Conservation (phyloP, 2,329 filamentous ascomycete genomes). For the Ascochyta clinopodiicola region DNA sequence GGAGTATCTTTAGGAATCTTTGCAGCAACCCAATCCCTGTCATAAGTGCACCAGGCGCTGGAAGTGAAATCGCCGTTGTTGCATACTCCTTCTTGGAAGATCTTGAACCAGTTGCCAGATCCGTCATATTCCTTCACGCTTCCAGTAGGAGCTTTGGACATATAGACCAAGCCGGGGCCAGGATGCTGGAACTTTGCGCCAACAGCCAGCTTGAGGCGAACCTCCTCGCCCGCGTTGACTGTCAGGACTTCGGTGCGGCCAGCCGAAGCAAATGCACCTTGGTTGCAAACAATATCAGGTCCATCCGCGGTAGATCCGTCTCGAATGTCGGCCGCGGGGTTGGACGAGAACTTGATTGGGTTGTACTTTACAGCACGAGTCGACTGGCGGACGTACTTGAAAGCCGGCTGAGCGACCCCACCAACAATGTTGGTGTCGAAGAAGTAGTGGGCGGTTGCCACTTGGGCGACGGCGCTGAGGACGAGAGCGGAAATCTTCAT, state of each 20-base stretch:
- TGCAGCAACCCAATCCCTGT: constrained; percentile 32
- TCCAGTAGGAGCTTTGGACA: constrained; percentile 35
- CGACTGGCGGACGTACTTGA: constrained; percentile 32
- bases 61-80: constrained; percentile 25
- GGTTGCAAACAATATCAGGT: constrained; percentile 38
- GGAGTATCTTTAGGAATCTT: constrained; percentile 49
- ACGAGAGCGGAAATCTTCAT: constrained; percentile 14
- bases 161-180: constrained; percentile 34
- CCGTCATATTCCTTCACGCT: constrained; percentile 29
- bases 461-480: constrained; percentile 15
- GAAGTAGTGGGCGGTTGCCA: constrained; percentile 36
- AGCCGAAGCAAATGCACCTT: constrained; percentile 26
- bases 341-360: constrained; percentile 32
- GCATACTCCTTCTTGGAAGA: constrained; percentile 33
- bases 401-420: constrained; percentile 17
- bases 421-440: constrained; percentile 29
- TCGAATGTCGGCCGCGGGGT: constrained; percentile 23
- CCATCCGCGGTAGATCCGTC: constrained; percentile 30
- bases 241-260: constrained; percentile 14
- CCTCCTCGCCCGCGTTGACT: constrained; percentile 30
- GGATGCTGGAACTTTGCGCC: constrained; percentile 33
- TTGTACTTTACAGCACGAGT: constrained; percentile 30
- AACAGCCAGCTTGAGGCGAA: constrained; percentile 30
- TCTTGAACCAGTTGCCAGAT: constrained; percentile 43
- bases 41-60: constrained; percentile 34